Evolutionary conservation across 2,329 filamentous ascomycete genomes (phyloP).

Genomic region (Aureobasidium subglaciale): DNA sequence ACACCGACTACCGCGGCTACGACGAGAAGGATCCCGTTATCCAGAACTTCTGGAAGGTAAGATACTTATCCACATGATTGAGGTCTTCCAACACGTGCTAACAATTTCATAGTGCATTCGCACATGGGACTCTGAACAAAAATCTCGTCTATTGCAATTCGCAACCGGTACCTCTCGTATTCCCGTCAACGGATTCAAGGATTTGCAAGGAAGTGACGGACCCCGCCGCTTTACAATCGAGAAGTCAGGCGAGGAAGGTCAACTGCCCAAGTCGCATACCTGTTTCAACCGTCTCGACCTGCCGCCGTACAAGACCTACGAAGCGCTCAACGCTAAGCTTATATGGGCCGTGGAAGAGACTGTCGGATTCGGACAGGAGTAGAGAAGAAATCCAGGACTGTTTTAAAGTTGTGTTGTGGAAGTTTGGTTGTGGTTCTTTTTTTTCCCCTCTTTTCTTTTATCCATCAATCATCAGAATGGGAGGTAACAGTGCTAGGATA

Average conservation of each 20-base stretch:
- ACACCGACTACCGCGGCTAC: conserved; percentile 97
- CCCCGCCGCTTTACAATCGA: conserved; percentile 95
- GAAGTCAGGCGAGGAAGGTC: conserved; percentile 84
- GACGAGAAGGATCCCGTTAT: conserved; percentile 97
- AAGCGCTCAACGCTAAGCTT: conserved; percentile 79
- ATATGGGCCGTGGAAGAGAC: conserved; percentile 98
- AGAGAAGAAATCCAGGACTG: no score
- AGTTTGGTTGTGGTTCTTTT: no score
- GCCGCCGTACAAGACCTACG: conserved; percentile 83
- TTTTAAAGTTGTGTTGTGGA: not conserved
- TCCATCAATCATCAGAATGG: no score
- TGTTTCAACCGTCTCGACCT: conserved; percentile 98
- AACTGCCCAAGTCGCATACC: conserved; percentile 93
- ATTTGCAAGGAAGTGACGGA: conserved; percentile 93
- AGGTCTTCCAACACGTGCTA: conserved; percentile 16
- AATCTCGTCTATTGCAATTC: conserved; percentile 91
- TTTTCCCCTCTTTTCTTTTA: no score
- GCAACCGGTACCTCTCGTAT: conserved; percentile 96
- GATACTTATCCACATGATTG: conserved; percentile 15
- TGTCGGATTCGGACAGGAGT: conserved; percentile 97
- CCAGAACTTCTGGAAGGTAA: conserved; percentile 91
- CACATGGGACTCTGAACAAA: conserved; percentile 96
- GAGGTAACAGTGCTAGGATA: no score
- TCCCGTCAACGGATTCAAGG: conserved; percentile 98
- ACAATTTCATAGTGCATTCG: conserved; percentile 58